Base-by-base conservation (phyloP, 805 yeast genomes). In the Brettanomyces naardenensis region DNA sequence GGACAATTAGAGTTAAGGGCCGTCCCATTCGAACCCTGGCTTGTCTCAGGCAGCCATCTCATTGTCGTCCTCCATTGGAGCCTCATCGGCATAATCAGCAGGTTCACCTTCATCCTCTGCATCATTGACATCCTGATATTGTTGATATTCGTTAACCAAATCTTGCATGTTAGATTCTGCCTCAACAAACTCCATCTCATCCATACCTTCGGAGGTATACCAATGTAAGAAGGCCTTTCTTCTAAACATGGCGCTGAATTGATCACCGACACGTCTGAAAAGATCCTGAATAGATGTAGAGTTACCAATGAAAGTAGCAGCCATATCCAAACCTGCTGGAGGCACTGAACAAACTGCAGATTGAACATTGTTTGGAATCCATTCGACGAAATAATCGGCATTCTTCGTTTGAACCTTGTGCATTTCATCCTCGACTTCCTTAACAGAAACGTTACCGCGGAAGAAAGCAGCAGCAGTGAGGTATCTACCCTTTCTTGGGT, bases 181-280 rank as follows among this genome's bases (percentile, higher is more conserved):
- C 68, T 88, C 96, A 41, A 87, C 76, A 64, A 88, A 88, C 67
- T 88, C 96, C 71, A 80, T 73, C 66, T 82, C 94, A 57, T 88
- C 96, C 96, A 88, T 88, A 68, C 96, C 96, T 65, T 88, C 96
- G 51, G 80, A 74, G 7, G 92, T 84, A 66, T 86, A 88, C 96
- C 96, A 88, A 65, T 88, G 95, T 66, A 88, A 79, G 78, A 88
- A 88, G 46, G 96, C 96, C 63, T 81, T 83, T 69, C 92, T 85
- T 61, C 85, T 76, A 66, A 83, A 88, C 96, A 88, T 88, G 44
- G 88, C 89, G 51, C 80, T 71, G 66, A 88, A 88, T 66, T 88
- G 95, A 53, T 75, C 86, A 47, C 90, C 90, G 40, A 85, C 82
- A 66, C 96, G 80, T 65, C 79, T 78, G 67, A 88, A 88, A 54